These are phyloP conservation scores for Amanita muscaria DNA, from an alignment of 768 basidiomycete species.

Conservation along the genomic window DNA sequence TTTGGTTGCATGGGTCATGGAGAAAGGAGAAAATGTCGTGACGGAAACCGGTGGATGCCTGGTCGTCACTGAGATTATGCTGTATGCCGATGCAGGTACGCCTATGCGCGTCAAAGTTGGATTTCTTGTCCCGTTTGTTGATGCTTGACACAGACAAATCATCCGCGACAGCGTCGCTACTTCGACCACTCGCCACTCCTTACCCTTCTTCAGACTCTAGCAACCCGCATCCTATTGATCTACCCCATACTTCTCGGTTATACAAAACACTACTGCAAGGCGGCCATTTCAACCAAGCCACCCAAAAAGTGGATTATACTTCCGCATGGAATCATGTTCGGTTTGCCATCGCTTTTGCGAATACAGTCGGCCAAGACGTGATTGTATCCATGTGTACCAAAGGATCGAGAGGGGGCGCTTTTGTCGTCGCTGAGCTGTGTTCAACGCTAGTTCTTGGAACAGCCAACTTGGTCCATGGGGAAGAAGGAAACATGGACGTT, in stretches of 20 bases:
- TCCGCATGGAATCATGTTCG: slow-evolving; percentile 42
- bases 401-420: slow-evolving; percentile 55
- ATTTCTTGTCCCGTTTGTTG: not conserved
- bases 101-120: slow-evolving; percentile 9
- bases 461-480: slow-evolving; percentile 5
- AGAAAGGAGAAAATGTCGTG: slow-evolving; percentile 51
- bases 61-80: slow-evolving; percentile 73
- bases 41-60: slow-evolving; percentile 77
- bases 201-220: slow-evolving; percentile 3
- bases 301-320: slow-evolving; percentile 43
- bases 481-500: not conserved
- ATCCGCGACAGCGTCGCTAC: slow-evolving; percentile 47
- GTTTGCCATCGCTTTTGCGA: slow-evolving; percentile 55
- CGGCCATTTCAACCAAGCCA: slow-evolving; percentile 71
- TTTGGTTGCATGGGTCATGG: slow-evolving; percentile 60
- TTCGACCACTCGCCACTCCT: not conserved
- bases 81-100: slow-evolving; percentile 78
- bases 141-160: slow-evolving; percentile 53
- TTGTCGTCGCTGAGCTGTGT: slow-evolving; percentile 67
- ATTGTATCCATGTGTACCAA: slow-evolving; percentile 46
- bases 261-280: slow-evolving; percentile 90
- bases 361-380: slow-evolving; percentile 41
- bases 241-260: slow-evolving; percentile 73
- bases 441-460: slow-evolving; percentile 40
- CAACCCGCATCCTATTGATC: slow-evolving; percentile 62